Evolutionary conservation across 2,329 filamentous ascomycete genomes (phyloP).

Genomic region (Paecilomyces variotii): DNA sequence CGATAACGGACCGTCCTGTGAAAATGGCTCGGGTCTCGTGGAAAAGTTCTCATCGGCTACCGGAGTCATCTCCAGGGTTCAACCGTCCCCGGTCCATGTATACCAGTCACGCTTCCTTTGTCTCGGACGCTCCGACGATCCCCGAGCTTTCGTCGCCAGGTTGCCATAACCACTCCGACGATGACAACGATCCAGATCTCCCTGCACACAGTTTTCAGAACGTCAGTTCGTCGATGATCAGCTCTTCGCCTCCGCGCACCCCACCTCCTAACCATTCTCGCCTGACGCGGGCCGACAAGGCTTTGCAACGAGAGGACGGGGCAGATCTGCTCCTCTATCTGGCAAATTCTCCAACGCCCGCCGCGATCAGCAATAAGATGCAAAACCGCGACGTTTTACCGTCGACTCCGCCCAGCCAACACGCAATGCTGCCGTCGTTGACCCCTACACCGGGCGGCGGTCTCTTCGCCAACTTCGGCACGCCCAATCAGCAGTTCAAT

Average conservation of each 20-base stretch:
- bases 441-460: constrained; percentile 56
- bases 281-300: constrained; percentile 43
- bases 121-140: constrained; percentile 53
- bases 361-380: constrained; percentile 46
- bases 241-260: constrained; percentile 77
- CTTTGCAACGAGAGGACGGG: constrained; percentile 64
- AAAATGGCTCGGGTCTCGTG: constrained; percentile 58
- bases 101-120: constrained; percentile 70
- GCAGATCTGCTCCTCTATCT: constrained; percentile 75
- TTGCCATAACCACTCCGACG: constrained; percentile 42
- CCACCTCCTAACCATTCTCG: constrained; percentile 56
- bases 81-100: constrained; percentile 67
- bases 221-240: constrained; percentile 45
- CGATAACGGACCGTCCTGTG: constrained; percentile 44
- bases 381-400: constrained; percentile 50
- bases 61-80: constrained; percentile 82
- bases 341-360: constrained; percentile 83
- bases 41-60: constrained; percentile 68
- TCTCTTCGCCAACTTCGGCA: constrained; percentile 66
- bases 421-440: constrained; percentile 42
- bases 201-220: constrained; percentile 45
- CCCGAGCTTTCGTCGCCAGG: constrained; percentile 52
- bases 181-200: constrained; percentile 77
- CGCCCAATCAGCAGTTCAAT: constrained; percentile 80
- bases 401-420: constrained; percentile 68